A percentile compares a stretch with the other conserved stretches of the same genome.
Evolutionary conservation across 73 alveolate genomes (phyloP).

Genomic region (Tetrahymena thermophila): DNA sequence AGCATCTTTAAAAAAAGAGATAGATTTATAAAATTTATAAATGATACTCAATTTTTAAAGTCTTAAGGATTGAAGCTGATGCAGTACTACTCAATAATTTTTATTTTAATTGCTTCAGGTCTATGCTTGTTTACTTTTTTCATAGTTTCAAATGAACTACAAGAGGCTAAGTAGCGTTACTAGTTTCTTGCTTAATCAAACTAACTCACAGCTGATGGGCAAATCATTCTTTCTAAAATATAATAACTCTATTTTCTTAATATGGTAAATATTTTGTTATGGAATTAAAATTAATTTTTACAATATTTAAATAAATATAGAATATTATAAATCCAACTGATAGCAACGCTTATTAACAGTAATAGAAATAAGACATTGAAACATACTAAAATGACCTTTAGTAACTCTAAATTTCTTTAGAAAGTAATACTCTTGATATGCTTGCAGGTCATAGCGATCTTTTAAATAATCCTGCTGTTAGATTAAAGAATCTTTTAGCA

Average conservation of each 20-base stretch:
- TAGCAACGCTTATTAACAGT: not conserved
- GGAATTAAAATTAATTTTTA: not conserved
- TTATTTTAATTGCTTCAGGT: not conserved
- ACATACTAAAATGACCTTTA: not conserved
- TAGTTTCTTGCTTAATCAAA: not conserved
- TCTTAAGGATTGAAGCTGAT: slow-evolving; percentile 7
- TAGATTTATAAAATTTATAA: slow-evolving; percentile 14
- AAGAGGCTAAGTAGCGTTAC: not conserved
- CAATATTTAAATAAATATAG: not conserved
- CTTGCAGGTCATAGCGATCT: not conserved
- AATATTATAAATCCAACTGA: not conserved
- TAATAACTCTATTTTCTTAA: not conserved
- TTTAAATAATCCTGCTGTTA: not conserved
- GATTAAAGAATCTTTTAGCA: not conserved
- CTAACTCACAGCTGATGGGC: not conserved
- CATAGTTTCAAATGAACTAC: not conserved
- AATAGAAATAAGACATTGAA: not conserved
- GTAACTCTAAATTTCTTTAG: not conserved
- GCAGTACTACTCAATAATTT: not conserved
- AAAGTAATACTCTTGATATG: not conserved
- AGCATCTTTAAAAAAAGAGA: slow-evolving; percentile 12
- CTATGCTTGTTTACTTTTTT: not conserved
- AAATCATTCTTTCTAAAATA: not conserved
- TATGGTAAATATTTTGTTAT: not conserved
- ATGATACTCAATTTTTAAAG: slow-evolving; percentile 5